Evolutionary conservation across 192 early-diverging fungal genomes (phyloP).

Genomic region (Coemansia sp.): DNA sequence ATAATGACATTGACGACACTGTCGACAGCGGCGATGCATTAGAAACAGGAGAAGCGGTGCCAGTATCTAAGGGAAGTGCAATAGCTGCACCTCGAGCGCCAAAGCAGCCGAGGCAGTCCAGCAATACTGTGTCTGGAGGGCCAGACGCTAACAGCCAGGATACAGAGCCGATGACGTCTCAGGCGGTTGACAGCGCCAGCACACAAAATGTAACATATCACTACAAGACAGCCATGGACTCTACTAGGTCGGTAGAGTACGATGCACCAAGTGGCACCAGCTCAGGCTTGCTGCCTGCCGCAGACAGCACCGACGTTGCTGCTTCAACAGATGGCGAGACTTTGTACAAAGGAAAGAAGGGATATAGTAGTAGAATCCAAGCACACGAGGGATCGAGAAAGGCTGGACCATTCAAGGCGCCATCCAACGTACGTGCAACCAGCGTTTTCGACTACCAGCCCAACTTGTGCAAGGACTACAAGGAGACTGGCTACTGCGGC

Average conservation of each 20-base stretch:
- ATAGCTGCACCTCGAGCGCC: slow-evolving; percentile 45
- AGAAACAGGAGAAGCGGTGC: slow-evolving; percentile 25
- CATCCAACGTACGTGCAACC: slow-evolving; percentile 45
- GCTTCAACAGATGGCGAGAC: slow-evolving; percentile 34
- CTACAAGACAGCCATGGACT: slow-evolving; percentile 36
- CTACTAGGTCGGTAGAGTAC: slow-evolving; percentile 52
- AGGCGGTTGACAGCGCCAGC: background rate
- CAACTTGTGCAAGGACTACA: slow-evolving; percentile 99
- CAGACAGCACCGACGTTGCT: background rate
- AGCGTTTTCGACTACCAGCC: slow-evolving; percentile 91
- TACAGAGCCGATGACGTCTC: background rate
- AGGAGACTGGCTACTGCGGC: slow-evolving; percentile 93
- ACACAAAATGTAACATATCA: slow-evolving; percentile 21
- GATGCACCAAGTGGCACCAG: slow-evolving; percentile 35
- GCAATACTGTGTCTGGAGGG: slow-evolving; percentile 17
- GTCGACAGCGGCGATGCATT: slow-evolving; percentile 8
- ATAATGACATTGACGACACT: slow-evolving; percentile 21
- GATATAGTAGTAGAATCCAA: slow-evolving; percentile 70
- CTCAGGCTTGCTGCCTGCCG: background rate
- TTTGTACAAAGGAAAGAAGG: slow-evolving; percentile 69
- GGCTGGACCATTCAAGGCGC: slow-evolving; percentile 44
- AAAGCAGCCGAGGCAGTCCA: slow-evolving; percentile 55
- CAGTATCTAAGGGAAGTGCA: slow-evolving; percentile 21
- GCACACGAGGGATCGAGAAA: slow-evolving; percentile 60
- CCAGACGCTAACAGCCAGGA: slow-evolving; percentile 23